Evolutionary conservation across 768 basidiomycete species (phyloP).

Genomic region (Cantharellus cinnabarinus): DNA sequence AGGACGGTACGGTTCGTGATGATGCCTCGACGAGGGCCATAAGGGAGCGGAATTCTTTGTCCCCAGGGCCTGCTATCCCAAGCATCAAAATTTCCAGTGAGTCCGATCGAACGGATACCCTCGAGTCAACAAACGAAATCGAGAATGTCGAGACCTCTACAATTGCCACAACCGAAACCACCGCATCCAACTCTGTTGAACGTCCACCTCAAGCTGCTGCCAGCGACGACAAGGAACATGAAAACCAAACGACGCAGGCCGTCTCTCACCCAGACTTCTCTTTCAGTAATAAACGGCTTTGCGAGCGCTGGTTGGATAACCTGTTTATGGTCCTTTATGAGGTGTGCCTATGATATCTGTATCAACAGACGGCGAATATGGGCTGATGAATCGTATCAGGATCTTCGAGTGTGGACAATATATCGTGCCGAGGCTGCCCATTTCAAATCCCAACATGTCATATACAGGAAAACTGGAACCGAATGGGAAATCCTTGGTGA

Average conservation of each 20-base stretch:
- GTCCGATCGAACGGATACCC: conserved; percentile 34
- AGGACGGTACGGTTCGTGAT: conserved; percentile 42
- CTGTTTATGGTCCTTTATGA: conserved; percentile 97
- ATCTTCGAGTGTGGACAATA: conserved; percentile 94
- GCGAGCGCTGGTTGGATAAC: conserved; percentile 95
- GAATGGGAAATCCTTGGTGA: conserved; percentile 99
- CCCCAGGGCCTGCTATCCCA: conserved; percentile 23
- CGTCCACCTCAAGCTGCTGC: conserved; percentile 26
- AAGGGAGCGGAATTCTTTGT: conserved; percentile 10
- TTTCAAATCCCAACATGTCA: conserved; percentile 96
- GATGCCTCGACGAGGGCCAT: conserved; percentile 52
- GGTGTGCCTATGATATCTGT: conserved; percentile 23
- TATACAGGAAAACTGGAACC: conserved; percentile 86
- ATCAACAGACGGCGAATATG: neutral
- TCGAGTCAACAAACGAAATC: conserved; percentile 16
- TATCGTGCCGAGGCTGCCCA: conserved; percentile 97
- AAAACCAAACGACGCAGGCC: conserved; percentile 12
- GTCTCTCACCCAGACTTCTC: conserved; percentile 45
- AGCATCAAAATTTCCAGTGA: conserved; percentile 66
- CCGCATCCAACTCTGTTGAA: conserved; percentile 3
- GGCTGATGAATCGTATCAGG: conserved; percentile 25
- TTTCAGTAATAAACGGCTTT: conserved; percentile 89
- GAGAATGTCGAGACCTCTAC: conserved; percentile 3
- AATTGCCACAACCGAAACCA: conserved; percentile 12
- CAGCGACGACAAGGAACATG: conserved; percentile 10